Base-by-base conservation (phyloP, 805 yeast genomes). In the Candida hispaniensis region DNA sequence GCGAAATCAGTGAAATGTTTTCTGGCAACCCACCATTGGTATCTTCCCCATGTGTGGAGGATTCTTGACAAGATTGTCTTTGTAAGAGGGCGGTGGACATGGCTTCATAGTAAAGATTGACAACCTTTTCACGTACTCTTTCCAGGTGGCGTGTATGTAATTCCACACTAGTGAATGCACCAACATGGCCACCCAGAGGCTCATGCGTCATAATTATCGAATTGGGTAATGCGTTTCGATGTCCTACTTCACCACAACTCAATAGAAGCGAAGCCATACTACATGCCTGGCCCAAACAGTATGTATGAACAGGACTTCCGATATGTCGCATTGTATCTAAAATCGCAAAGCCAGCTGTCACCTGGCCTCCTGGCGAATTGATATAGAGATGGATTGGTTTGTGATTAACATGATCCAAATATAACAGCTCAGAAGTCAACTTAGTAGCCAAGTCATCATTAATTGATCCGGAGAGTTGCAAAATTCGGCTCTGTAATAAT, bases 321-420 rank as follows among this genome's bases (percentile, higher is more conserved):
- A 32, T 32, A 28, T 32, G 24, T 27, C 24, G 23, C 36, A 32
- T 32, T 4, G 36, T 32, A 23, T 32, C 36, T 11, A 32, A 28
- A 23, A 32, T 32, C 11, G 36, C 36, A 4, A 32, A 32, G 2
- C 36, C 36, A 2, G 36, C 28, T 9, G 36, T 32, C 7, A 32
- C 36, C 2, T 27, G 28, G 14, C 36, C 36, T n/a, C 36, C 36
- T 2, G 36, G 36, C 5, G 36, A 32, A 14, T 32, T 32, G 20
- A 32, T 32, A 23, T 32, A 32, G 28, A 32, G 23, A 28, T 32
- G 36, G 36, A 32, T 32, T 7, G 36, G 36, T 5, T 32, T 32
- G 3, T 16, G 28, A 1, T 27, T 5, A 4, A 28, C 23, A 28
- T 32, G 36, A 8, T 32, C 36, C 18, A 32, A 7, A 23, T 32